Evolutionary conservation across 176 grass and related monocot species (phyloP), one percentile per base, ranked within the genome.

Genomic region (Echinochloa phyllopogon): DNA sequence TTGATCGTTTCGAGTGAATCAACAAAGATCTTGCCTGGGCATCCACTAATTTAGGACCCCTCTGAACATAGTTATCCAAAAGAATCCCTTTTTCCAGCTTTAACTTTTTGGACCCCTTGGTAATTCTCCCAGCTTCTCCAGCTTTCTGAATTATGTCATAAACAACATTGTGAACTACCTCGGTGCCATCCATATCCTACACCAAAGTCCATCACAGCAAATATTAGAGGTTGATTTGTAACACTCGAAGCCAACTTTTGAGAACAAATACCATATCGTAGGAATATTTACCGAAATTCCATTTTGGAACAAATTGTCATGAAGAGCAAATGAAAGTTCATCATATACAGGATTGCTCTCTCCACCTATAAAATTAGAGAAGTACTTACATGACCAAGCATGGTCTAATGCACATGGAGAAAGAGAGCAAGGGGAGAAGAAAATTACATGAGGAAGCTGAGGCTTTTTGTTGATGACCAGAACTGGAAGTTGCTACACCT

Each of bases 81-180:
- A 90, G 69, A 74, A 93, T 86, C 23, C 82, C 85, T 56, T 79
- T 91, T 43, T 87, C 92, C 10, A 89, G 48, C 83, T 85, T 94
- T 63, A 94, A 75, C 76, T 79, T 94, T 82, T 89, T 94, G 44
- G 42, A 45, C 27, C 84, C 79, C 75, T 85, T 94, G 12, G 56
- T 23, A 86, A 84, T 87, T 77, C 79, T 94, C n/a, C 49, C 85
- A 43, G 70, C 43, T n/a, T 87, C 87, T 42, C 75, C 89, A 60
- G 87, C 77, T 67, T 91, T 91, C 72, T 74, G 55, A 85, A 94
- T 86, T 76, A 94, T 91, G 71, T 94, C 89, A 85, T 89, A 78
- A 15, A 94, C 39, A 82, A 94, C 12, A 82, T 2, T 78, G 3
- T 74, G 84, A 14, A 94, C 76, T 20, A 85, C 44, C 65, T 94